These are phyloP conservation scores for Thuja plicata DNA, from an alignment of 83 land plant genomes.

Conservation along the genomic window DNA sequence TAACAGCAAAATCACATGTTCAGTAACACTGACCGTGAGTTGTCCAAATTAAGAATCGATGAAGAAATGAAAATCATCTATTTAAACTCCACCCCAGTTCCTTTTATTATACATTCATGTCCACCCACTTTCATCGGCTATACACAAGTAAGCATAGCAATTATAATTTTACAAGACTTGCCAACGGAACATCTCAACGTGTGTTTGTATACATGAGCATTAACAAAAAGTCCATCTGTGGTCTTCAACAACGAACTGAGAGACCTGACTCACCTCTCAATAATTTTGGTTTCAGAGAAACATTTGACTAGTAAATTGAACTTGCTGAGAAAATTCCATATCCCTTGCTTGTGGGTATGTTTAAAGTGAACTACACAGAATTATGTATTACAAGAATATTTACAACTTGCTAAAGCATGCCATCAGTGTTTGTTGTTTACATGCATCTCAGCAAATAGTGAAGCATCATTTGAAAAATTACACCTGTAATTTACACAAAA, in stretches of 20 bases:
- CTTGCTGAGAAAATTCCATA: neutral
- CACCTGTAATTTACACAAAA: neutral
- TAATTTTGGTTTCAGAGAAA: neutral
- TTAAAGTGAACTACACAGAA: neutral
- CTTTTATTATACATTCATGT: neutral
- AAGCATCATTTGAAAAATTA: neutral
- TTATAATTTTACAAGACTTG: neutral
- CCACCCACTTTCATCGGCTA: neutral
- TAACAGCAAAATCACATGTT: neutral
- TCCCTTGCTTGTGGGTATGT: neutral
- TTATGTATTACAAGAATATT: neutral
- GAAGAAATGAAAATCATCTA: neutral
- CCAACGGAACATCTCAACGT: neutral
- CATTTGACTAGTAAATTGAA: neutral
- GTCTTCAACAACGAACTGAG: neutral
- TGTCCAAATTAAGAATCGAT: neutral
- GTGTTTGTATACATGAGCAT: neutral
- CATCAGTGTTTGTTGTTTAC: neutral
- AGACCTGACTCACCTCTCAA: neutral
- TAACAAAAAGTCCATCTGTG: neutral
- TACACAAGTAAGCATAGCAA: neutral
- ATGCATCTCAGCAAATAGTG: constrained; percentile 2
- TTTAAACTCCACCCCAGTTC: neutral
- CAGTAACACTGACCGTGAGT: too few species aligned
- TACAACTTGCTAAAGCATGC: neutral